These are phyloP conservation scores for Salix suchowensis DNA, from an alignment of 345 rosid species.

Conservation along the genomic window DNA sequence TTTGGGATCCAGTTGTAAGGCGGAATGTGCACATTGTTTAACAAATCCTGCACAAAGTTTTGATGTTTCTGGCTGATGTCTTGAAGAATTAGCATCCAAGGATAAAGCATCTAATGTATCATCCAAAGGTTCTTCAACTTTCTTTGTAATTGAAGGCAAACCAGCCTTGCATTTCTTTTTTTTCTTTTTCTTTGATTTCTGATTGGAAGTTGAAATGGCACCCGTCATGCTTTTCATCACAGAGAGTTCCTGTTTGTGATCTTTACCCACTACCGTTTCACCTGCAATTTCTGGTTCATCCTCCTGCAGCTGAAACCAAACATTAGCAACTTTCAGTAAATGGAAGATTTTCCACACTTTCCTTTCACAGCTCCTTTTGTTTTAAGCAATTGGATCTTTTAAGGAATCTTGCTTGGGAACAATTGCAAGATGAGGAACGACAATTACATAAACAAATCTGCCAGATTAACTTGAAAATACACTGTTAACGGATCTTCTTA, in stretches of 20 bases:
- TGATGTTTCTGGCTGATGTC: constrained; percentile 23
- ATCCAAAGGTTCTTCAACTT: constrained; percentile 38
- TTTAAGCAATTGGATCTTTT: neutral
- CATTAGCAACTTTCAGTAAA: constrained; percentile 12
- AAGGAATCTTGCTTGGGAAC: neutral
- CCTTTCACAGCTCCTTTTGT: neutral
- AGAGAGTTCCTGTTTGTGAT: constrained; percentile 16
- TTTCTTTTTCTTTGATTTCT: constrained; percentile 76
- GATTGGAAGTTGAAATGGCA: constrained; percentile 30
- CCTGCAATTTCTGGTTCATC: constrained; percentile 30
- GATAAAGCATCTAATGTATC: constrained; percentile 42
- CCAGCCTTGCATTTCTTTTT: constrained; percentile 65
- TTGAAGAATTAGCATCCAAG: constrained; percentile 32
- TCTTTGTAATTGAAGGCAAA: constrained; percentile 24
- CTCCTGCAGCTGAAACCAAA: constrained; percentile 36
- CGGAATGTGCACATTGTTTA: constrained; percentile 25
- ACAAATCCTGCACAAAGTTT: constrained; percentile 16
- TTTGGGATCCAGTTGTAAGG: constrained; percentile 65
- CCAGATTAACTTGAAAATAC: neutral
- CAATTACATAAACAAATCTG: neutral
- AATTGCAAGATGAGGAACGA: neutral
- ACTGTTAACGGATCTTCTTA: neutral
- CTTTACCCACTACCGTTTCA: constrained; percentile 17
- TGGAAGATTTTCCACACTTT: neutral
- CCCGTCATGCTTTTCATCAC: constrained; percentile 14